These are phyloP conservation scores for Aspergillus hiratsukae DNA, from an alignment of 2,329 filamentous ascomycete genomes.

Conservation along the genomic window DNA sequence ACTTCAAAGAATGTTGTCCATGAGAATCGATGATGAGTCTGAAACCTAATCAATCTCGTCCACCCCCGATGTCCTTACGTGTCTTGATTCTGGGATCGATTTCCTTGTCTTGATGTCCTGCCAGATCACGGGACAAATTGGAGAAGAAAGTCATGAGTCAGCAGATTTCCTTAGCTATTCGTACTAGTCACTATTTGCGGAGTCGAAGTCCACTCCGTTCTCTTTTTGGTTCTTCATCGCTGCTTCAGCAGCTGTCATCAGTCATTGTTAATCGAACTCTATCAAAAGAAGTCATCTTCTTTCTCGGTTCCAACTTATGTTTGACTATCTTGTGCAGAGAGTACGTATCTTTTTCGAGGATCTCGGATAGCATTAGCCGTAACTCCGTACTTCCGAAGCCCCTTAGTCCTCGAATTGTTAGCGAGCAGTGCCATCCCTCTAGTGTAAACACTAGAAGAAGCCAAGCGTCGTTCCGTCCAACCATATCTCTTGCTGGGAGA, in stretches of 20 bases:
- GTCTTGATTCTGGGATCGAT: neutral
- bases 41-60: neutral
- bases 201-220: neutral
- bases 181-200: neutral
- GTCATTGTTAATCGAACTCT: neutral
- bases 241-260: neutral
- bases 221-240: neutral
- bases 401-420: neutral
- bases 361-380: neutral
- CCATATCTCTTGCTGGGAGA: neutral
- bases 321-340: neutral
- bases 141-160: neutral
- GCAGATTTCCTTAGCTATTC: neutral
- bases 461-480: slow-evolving; percentile 14
- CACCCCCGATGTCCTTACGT: neutral
- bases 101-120: neutral
- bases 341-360: neutral
- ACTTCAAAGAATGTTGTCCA: neutral
- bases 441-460: slow-evolving; percentile 18
- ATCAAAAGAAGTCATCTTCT: neutral
- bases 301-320: neutral
- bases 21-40: neutral
- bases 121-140: slow-evolving; percentile 1
- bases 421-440: neutral
- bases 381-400: neutral